A percentile compares a stretch with the other conserved stretches of the same genome.
Evolutionary conservation across 352 stramenopile species (phyloP).

Genomic region (Globisporangium middletonii): DNA sequence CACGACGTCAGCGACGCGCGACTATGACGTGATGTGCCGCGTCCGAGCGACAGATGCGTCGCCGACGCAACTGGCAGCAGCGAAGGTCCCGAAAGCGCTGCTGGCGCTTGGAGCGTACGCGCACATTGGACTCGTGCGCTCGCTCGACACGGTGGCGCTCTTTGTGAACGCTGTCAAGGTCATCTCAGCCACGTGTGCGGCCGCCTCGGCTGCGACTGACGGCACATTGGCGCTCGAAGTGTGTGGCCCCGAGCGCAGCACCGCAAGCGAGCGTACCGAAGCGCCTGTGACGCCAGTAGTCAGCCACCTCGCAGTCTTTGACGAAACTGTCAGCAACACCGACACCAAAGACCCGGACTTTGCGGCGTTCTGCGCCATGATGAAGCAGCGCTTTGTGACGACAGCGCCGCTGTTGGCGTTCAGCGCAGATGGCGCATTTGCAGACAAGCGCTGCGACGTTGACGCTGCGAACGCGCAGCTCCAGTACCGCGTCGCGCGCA

Average conservation of each 20-base stretch:
- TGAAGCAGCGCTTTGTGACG: slow-evolving; percentile 42
- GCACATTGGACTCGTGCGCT: slow-evolving; percentile 11
- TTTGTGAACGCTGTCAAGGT: slow-evolving; percentile 13
- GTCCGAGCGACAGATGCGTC: not conserved
- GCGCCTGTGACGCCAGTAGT: slow-evolving; percentile 17
- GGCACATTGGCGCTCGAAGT: slow-evolving; percentile 9
- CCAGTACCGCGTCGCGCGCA: slow-evolving; percentile 39
- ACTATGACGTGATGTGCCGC: slow-evolving; percentile 1
- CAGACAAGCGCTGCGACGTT: slow-evolving; percentile 24
- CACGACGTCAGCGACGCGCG: not conserved
- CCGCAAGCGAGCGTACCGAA: too few relatives aligned
- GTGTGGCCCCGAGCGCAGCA: slow-evolving; percentile 11
- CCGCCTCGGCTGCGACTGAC: not conserved
- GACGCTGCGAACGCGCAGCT: slow-evolving; percentile 29
- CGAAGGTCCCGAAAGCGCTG: not conserved
- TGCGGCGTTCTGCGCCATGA: slow-evolving; percentile 24
- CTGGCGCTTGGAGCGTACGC: slow-evolving; percentile 15
- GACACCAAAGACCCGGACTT: not conserved
- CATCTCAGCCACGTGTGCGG: not conserved
- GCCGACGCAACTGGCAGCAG: not conserved
- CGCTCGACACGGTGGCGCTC: slow-evolving; percentile 2
- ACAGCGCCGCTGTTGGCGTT: slow-evolving; percentile 39
- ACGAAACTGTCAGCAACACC: slow-evolving; percentile 6
- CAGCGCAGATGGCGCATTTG: slow-evolving; percentile 19
- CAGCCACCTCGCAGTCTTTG: slow-evolving; percentile 42